phyloP scores from a whole-genome alignment of 1,139 yeast species.

The Saccharomyces hybrid region DNA sequence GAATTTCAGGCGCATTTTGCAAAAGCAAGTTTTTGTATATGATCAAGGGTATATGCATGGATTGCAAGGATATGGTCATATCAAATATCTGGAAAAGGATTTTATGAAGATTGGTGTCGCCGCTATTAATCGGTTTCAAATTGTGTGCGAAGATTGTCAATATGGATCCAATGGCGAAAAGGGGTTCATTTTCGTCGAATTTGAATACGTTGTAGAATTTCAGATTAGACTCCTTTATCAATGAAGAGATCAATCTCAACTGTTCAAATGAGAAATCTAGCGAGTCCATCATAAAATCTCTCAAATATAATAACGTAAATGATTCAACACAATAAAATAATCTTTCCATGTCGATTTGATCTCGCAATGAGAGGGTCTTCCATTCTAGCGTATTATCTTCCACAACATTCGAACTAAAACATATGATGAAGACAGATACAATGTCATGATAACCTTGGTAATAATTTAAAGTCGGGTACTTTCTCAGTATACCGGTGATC shows the following conservation, averaged over 20 bases:
- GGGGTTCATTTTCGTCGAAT: slow-evolving; percentile 44
- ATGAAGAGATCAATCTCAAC: slow-evolving; percentile 54
- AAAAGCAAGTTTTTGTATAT: slow-evolving; percentile 24
- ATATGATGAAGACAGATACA: slow-evolving; percentile 58
- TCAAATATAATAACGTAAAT: slow-evolving; percentile 53
- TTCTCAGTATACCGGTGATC: slow-evolving; percentile 50
- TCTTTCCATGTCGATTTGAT: slow-evolving; percentile 30
- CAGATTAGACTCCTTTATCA: slow-evolving; percentile 46
- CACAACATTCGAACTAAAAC: slow-evolving; percentile 29
- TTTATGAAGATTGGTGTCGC: slow-evolving; percentile 5
- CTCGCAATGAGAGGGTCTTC: neutral
- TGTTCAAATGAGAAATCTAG: slow-evolving; percentile 64
- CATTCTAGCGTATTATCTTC: neutral
- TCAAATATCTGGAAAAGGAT: slow-evolving; percentile 26
- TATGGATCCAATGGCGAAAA: slow-evolving; percentile 65
- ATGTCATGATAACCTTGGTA: slow-evolving; percentile 94
- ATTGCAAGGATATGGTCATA: slow-evolving; percentile 23
- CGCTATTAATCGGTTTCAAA: slow-evolving; percentile 15
- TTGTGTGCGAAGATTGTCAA: slow-evolving; percentile 80
- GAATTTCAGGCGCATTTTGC: slow-evolving; percentile 13
- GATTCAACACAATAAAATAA: slow-evolving; percentile 47
- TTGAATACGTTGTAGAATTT: slow-evolving; percentile 45
- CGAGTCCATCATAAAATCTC: slow-evolving; percentile 80
- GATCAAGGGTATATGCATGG: slow-evolving; percentile 24
- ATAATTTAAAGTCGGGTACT: slow-evolving; percentile 57